phyloP scores from a whole-genome alignment of 768 basidiomycete genomes.

The Lentinula aciculospora region DNA sequence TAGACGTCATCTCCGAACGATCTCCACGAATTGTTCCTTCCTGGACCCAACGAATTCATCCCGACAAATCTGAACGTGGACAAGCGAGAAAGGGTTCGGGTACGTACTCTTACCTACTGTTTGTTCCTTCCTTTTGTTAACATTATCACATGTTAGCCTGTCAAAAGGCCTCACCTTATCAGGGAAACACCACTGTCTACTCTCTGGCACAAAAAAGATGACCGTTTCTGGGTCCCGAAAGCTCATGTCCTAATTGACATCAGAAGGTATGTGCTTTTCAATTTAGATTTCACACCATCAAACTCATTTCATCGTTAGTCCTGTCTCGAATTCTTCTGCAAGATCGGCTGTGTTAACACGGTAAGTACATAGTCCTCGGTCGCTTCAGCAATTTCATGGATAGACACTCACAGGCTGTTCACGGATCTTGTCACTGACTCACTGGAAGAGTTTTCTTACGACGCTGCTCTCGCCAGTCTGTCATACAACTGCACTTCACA shows the following conservation, averaged over 20 bases:
- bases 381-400: constrained; percentile 1
- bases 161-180: constrained; percentile 70
- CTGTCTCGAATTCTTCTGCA: constrained; percentile 55
- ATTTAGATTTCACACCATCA: background rate
- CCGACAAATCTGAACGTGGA: constrained; percentile 82
- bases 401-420: constrained; percentile 51
- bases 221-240: constrained; percentile 93
- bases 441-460: constrained; percentile 86
- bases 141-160: constrained; percentile 43
- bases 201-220: constrained; percentile 97
- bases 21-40: constrained; percentile 68
- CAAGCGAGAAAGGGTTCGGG: constrained; percentile 62
- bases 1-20: constrained; percentile 64
- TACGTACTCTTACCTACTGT: constrained; percentile 21
- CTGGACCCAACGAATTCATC: constrained; percentile 86
- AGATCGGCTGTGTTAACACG: constrained; percentile 69
- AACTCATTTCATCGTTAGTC: constrained; percentile 29
- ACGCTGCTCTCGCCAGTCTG: constrained; percentile 89
- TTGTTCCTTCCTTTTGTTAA: background rate
- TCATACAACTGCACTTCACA: constrained; percentile 61
- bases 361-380: constrained; percentile 26
- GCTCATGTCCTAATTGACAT: constrained; percentile 74
- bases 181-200: constrained; percentile 64
- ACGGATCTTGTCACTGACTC: constrained; percentile 84
- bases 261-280: constrained; percentile 48